Percentiles rank a stretch among this genome's conserved stretches.
phyloP scores from a whole-genome alignment of 345 rosid genomes.

The Acer negundo region DNA sequence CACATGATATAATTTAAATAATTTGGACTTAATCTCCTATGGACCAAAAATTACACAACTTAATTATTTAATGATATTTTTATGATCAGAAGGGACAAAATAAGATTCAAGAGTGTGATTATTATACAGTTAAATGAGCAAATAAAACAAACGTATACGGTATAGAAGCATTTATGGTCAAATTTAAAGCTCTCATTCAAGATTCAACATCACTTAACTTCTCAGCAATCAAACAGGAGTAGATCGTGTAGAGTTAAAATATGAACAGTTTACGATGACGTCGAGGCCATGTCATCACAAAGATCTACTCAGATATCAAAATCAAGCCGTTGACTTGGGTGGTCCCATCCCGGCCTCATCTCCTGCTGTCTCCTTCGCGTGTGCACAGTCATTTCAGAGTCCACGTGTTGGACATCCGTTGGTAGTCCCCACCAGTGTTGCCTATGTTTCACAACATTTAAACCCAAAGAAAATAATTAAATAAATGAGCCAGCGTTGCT shows the following conservation, averaged over 20 bases:
- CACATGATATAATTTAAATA: no score
- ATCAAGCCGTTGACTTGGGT: slow-evolving; percentile 13
- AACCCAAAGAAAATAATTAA: slow-evolving; percentile 2
- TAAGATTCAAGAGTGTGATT: background rate
- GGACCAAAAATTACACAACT: no score
- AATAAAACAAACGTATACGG: background rate
- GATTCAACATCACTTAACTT: background rate
- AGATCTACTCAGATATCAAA: background rate
- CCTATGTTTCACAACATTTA: background rate
- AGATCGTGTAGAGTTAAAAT: background rate
- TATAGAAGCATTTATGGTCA: background rate
- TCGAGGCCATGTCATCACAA: background rate
- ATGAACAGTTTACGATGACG: background rate
- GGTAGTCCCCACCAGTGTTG: background rate
- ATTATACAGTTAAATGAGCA: background rate
- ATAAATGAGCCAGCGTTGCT: slow-evolving; percentile 5
- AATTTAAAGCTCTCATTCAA: background rate
- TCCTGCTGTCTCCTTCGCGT: slow-evolving; percentile 27
- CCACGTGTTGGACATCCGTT: slow-evolving; percentile 14
- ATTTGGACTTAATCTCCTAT: no score
- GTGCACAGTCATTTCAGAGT: slow-evolving; percentile 23
- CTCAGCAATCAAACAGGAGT: background rate
- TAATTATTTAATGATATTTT: background rate
- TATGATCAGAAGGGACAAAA: background rate
- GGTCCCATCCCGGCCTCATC: slow-evolving; percentile 27